A percentile compares a stretch with the other conserved stretches of the same genome.
Evolutionary conservation across 495 filamentous ascomycete species (phyloP).

Genomic region (Pyrenopolyporus hunteri): DNA sequence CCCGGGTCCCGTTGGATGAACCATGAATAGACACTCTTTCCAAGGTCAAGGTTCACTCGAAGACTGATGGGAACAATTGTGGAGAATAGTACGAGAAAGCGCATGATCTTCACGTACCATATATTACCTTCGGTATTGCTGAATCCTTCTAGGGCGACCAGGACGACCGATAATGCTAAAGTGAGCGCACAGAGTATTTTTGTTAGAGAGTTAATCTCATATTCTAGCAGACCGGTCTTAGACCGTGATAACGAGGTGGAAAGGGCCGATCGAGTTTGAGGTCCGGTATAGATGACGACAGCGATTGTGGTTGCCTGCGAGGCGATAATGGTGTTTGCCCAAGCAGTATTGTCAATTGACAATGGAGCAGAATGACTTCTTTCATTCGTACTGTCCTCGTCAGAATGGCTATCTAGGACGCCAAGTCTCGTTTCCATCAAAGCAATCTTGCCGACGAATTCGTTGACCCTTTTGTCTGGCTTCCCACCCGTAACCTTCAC

Average conservation of each 20-base stretch:
- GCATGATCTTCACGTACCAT: slow-evolving; percentile 96
- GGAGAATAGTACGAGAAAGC: slow-evolving; percentile 97
- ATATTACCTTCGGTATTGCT: slow-evolving; percentile 63
- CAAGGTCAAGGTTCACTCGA: slow-evolving; percentile 95
- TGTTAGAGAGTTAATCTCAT: slow-evolving; percentile 96
- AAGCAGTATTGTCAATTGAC: slow-evolving; percentile 96
- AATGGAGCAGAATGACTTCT: slow-evolving; percentile 67
- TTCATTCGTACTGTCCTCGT: slow-evolving; percentile 32
- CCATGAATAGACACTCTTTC: slow-evolving; percentile 92
- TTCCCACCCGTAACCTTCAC: slow-evolving; percentile 82
- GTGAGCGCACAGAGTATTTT: slow-evolving; percentile 95
- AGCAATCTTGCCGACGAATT: slow-evolving; percentile 87
- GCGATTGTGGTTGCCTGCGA: slow-evolving; percentile 87
- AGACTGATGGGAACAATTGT: slow-evolving; percentile 98
- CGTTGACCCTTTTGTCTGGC: slow-evolving; percentile 90
- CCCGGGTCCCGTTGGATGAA: slow-evolving; percentile 92
- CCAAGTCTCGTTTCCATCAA: slow-evolving; percentile 54
- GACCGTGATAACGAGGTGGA: slow-evolving; percentile 90
- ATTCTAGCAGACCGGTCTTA: slow-evolving; percentile 90
- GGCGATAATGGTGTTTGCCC: slow-evolving; percentile 97
- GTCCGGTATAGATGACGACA: slow-evolving; percentile 91
- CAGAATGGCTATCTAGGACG: slow-evolving; percentile 42
- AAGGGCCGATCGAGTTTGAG: slow-evolving; percentile 91
- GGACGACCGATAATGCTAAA: slow-evolving; percentile 79
- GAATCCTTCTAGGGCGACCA: slow-evolving; percentile 89